Evolutionary conservation across 306 rosid genomes (phyloP).

Genomic region (Acacia acuminata): DNA sequence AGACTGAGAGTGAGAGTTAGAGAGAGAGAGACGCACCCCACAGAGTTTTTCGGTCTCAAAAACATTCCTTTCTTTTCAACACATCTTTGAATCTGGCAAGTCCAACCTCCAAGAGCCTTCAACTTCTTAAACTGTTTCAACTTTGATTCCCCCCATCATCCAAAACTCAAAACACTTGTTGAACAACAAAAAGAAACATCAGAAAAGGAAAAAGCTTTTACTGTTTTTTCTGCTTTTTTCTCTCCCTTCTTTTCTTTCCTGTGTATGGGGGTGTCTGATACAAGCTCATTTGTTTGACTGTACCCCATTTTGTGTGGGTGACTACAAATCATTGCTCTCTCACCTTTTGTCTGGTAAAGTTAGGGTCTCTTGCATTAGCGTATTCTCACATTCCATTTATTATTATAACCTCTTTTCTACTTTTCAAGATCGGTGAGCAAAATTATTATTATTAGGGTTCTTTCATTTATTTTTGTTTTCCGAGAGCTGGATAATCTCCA

Average conservation of each 20-base stretch:
- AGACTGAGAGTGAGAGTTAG: conserved; percentile 9
- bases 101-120: conserved; percentile 17
- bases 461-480: neutral
- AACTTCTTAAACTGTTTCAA: conserved; percentile 24
- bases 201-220: conserved; percentile 20
- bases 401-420: conserved; percentile 33
- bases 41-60: conserved; percentile 22
- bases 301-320: conserved; percentile 72
- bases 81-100: conserved; percentile 41
- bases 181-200: conserved; percentile 19
- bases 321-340: conserved; percentile 70
- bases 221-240: conserved; percentile 32
- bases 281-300: conserved; percentile 55
- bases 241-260: neutral
- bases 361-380: conserved; percentile 51
- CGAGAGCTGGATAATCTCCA: neutral
- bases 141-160: conserved; percentile 40
- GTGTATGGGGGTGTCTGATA: conserved; percentile 14
- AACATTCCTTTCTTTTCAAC: conserved; percentile 46
- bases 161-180: conserved; percentile 8
- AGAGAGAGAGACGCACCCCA: conserved; percentile 20
- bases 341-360: conserved; percentile 88
- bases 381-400: conserved; percentile 38
- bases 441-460: conserved; percentile 57
- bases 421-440: conserved; percentile 34